Base-by-base conservation (phyloP, 148 eudicot genomes). In the Vaccinium myrtillus region DNA sequence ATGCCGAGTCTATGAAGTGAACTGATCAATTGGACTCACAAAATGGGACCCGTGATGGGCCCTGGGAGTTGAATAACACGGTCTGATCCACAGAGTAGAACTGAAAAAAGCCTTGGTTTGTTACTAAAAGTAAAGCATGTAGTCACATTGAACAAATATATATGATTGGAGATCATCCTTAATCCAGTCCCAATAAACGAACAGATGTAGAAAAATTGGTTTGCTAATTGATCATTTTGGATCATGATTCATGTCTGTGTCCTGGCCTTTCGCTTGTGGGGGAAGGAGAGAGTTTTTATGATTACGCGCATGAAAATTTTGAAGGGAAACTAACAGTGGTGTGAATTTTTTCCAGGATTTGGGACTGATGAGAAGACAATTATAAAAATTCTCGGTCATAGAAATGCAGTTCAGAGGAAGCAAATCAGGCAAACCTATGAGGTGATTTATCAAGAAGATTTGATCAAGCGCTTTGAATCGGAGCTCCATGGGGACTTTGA, bases 341-440 rank as follows among this genome's bases (percentile, higher is more conserved):
- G 18, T 3, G 15, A 32, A 55, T 43, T 43, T 80, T 58, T 27
- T 10, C 2, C 86, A 95, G 98, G 94, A 58, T 93, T 89, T 92
- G 95, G 97, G 81, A 92, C 97, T 11, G 86, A 95, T 82, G 98
- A 95, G 85, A 93, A 93, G 89, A 89, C 88, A 18, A 59, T 95
- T 16, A 91, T 95, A 21, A 71, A 83, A 63, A 87, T 95, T 32
- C 83, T 95, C 9, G 93, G 91, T 15, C 95, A 91, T 27, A 86
- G 98, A 84, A 93, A 90, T 82, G 90, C 91, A 48, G 43, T 55
- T 39, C 98, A 95, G 71, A 89, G 93, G 84, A 91, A 85, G 85
- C 50, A 82, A 79, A 94, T 95, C 53, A 91, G 90, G 87, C 86
- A 94, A 75, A 92, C 93, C 4, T 94, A 95, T 51, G 86, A 92